Evolutionary conservation across 805 yeast genomes (phyloP).

Genomic region (Spathaspora hagerdaliae): DNA sequence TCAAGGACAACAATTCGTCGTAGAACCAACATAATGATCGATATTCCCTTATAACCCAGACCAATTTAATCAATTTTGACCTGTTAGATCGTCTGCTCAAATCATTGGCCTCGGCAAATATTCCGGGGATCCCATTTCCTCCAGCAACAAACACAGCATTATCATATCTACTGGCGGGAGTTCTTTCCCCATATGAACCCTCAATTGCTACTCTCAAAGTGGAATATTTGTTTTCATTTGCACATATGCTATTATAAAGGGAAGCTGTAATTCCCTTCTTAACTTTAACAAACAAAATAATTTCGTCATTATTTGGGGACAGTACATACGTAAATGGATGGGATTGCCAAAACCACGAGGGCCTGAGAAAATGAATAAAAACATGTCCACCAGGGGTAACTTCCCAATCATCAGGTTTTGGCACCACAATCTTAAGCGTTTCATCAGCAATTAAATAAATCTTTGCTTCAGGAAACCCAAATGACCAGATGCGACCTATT

Average conservation of each 20-base stretch:
- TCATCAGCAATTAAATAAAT: conserved; percentile 41
- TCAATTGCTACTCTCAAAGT: conserved; percentile 28
- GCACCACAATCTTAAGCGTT: conserved; percentile 46
- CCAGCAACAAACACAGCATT: conserved; percentile 35
- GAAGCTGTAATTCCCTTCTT: conserved; percentile 29
- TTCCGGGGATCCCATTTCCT: conserved; percentile 41
- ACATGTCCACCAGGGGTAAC: conserved; percentile 61
- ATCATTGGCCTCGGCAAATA: conserved; percentile 30
- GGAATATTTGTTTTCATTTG: conserved; percentile 12
- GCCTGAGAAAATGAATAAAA: conserved; percentile 47
- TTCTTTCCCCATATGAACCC: conserved; percentile 35
- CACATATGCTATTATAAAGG: conserved; percentile 16
- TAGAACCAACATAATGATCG: conserved; percentile 46
- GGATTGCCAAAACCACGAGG: conserved; percentile 55
- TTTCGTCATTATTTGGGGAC: conserved; percentile 12
- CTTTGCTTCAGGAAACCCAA: conserved; percentile 57
- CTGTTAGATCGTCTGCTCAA: conserved; percentile 7
- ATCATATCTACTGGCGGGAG: conserved; percentile 26
- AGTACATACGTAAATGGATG: conserved; percentile 58
- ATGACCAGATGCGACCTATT: conserved; percentile 46
- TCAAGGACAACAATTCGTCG: conserved; percentile 32
- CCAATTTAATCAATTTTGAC: conserved; percentile 32
- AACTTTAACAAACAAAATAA: conserved; percentile 29
- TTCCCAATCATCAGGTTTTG: conserved; percentile 52
- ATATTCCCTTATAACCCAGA: conserved; percentile 62